Percentiles rank a stretch among this genome's conserved stretches.
These are phyloP conservation scores for Saccharomyces eubayanus DNA, from an alignment of 805 yeast genomes.

Conservation along the genomic window DNA sequence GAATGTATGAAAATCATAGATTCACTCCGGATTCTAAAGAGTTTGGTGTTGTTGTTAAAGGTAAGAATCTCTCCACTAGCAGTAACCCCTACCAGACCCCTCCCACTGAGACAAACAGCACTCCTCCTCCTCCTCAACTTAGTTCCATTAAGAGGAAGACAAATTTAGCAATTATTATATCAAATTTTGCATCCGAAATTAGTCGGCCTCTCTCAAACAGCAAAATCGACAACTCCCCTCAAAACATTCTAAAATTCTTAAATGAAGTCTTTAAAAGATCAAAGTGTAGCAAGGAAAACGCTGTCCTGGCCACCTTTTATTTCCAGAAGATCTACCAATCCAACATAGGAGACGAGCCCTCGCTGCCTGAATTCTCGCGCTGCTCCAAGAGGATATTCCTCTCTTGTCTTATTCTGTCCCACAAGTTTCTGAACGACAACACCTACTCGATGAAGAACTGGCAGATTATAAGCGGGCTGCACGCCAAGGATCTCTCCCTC, in stretches of 20 bases:
- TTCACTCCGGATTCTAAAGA: neutral
- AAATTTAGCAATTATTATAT: neutral
- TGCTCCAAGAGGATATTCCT: slow-evolving; percentile 22
- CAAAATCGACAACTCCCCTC: slow-evolving; percentile 14
- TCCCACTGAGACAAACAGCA: neutral
- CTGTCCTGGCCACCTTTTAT: slow-evolving; percentile 15
- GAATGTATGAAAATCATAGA: neutral
- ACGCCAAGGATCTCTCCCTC: slow-evolving; percentile 9
- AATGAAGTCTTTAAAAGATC: slow-evolving; percentile 21
- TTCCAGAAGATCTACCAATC: slow-evolving; percentile 11
- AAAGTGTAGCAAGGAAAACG: slow-evolving; percentile 13
- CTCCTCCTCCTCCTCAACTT: neutral
- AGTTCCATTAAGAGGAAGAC: neutral
- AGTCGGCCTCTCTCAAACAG: slow-evolving; percentile 6
- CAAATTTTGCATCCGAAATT: neutral
- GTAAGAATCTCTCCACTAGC: neutral
- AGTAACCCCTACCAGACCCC: neutral
- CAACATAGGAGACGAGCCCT: neutral
- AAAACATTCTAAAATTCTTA: slow-evolving; percentile 9
- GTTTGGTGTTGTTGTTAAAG: neutral
- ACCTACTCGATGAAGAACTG: slow-evolving; percentile 24
- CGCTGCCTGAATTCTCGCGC: slow-evolving; percentile 18
- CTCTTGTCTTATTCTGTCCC: slow-evolving; percentile 19
- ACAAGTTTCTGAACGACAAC: slow-evolving; percentile 22
- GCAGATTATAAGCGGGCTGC: slow-evolving; percentile 20